Conservation (phyloP, 2,329 filamentous ascomycete species). For the Pseudonectria foliicola region DNA sequence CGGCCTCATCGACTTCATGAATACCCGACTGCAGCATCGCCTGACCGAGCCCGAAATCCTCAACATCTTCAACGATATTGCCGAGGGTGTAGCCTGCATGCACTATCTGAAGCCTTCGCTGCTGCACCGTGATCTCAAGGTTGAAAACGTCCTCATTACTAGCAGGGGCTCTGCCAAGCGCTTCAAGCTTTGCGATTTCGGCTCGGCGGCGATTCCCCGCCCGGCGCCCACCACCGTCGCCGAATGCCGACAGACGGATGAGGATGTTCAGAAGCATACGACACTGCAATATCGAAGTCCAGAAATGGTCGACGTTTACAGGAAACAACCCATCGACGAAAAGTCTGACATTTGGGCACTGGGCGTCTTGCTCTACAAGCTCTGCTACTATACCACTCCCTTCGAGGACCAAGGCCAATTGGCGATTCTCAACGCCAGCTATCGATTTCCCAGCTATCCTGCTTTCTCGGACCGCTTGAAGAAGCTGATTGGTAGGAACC, state of each 20-base stretch:
- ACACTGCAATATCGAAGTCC: conserved; percentile 96
- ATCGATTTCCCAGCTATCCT: conserved; percentile 83
- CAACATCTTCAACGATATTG: conserved; percentile 92
- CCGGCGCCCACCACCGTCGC: conserved; percentile 79
- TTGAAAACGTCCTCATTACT: conserved; percentile 94
- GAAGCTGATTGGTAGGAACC: conserved; percentile 67
- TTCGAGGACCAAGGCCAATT: conserved; percentile 98
- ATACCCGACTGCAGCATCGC: conserved; percentile 90
- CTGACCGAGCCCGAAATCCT: conserved; percentile 96
- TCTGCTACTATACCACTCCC: conserved; percentile 98
- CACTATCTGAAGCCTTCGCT: conserved; percentile 94
- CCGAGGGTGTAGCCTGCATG: conserved; percentile 96
- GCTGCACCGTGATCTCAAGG: conserved; percentile 90
- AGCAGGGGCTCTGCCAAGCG: conserved; percentile 56
- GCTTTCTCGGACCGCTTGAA: conserved; percentile 85
- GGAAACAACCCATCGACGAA: conserved; percentile 93
- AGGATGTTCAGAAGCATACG: conserved; percentile 94
- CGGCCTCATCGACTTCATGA: conserved; percentile 98
- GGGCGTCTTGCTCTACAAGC: conserved; percentile 90
- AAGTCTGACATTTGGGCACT: conserved; percentile 98
- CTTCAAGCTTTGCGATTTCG: conserved; percentile 98
- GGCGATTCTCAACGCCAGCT: conserved; percentile 92
- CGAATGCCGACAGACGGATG: conserved; percentile 88
- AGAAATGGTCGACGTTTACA: conserved; percentile 98
- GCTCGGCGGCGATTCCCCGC: conserved; percentile 76